These are phyloP conservation scores for Colletotrichum chrysophilum DNA, from an alignment of 2,329 filamentous ascomycete genomes.

Conservation along the genomic window DNA sequence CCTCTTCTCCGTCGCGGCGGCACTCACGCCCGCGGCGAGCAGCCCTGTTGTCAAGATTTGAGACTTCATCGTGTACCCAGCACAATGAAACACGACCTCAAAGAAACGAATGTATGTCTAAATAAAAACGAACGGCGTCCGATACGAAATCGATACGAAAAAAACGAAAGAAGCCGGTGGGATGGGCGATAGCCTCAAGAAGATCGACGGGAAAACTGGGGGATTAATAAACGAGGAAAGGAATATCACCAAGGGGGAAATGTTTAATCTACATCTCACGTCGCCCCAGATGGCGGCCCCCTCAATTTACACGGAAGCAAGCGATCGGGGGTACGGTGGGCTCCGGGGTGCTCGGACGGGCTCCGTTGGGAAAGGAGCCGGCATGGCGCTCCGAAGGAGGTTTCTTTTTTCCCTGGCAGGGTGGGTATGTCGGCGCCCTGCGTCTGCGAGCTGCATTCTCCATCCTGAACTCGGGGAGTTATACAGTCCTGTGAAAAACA, in stretches of 20 bases:
- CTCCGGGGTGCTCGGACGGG: neutral
- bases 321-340: neutral
- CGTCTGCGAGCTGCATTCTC: neutral
- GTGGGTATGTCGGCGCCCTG: neutral
- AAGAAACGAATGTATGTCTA: neutral
- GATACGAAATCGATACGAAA: neutral
- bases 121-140: neutral
- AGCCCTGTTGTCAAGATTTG: neutral
- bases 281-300: neutral
- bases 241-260: neutral
- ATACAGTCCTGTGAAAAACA: neutral
- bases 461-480: neutral
- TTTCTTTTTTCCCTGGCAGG: neutral
- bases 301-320: constrained; percentile 7
- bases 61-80: constrained; percentile 7
- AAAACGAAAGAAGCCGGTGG: neutral
- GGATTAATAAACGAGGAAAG: neutral
- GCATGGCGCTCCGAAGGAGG: neutral
- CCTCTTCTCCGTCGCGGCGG: neutral
- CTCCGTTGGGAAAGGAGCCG: neutral
- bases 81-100: neutral
- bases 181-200: accelerated
- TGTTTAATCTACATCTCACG: constrained; percentile 4
- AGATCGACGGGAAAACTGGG: neutral
- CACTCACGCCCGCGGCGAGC: neutral